Evolutionary conservation across 306 rosid species (phyloP), one percentile per base, ranked within the genome.

Genomic region (Notholithocarpus densiflorus): DNA sequence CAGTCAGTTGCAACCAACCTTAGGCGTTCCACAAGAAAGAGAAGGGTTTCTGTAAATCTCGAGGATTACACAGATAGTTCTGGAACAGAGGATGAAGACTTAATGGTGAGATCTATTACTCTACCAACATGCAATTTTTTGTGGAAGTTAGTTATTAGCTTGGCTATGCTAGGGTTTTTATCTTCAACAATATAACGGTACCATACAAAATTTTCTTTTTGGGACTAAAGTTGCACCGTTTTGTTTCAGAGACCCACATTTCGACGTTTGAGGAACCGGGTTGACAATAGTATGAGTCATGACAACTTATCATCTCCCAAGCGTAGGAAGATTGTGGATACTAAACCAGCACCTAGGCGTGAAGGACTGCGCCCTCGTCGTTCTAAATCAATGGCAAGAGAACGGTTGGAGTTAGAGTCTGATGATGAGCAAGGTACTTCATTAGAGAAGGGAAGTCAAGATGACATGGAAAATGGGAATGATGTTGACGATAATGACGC

Each of bases 301-400:
- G 93, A 87, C 52, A 97, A 80, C 13, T 81, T 77, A 64, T 81
- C 87, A 62, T 86, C 91, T 78, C 80, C 77, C 27, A 94, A 90
- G 88, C 91, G 80, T 87, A 91, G 86, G 81, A 87, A 88, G 75
- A 57, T 43, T 4, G 69, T 79, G 51, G 89, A 85, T 72, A 81
- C 80, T 71, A 82, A 84, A 72, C 71, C 84, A 37, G 72, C 86
- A 20, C 99, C 99, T 43, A 86, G 98, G 43, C 98, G 99, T 18
- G 99, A 95, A 87, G 99, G 99, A 74, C 83, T 95, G 66, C 88
- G 99, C 12, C 99, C 99, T 82, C 99, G 99, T 51, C 91, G 90
- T 77, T 88, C 90, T 18, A 89, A 86, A 88, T 68, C 78, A 62
- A 62, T 51, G 78, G 70, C 84, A 23, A 92, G 88, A 80, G 81